phyloP scores from a whole-genome alignment of 2,329 filamentous ascomycete genomes.

The Tolypocladium paradoxum region DNA sequence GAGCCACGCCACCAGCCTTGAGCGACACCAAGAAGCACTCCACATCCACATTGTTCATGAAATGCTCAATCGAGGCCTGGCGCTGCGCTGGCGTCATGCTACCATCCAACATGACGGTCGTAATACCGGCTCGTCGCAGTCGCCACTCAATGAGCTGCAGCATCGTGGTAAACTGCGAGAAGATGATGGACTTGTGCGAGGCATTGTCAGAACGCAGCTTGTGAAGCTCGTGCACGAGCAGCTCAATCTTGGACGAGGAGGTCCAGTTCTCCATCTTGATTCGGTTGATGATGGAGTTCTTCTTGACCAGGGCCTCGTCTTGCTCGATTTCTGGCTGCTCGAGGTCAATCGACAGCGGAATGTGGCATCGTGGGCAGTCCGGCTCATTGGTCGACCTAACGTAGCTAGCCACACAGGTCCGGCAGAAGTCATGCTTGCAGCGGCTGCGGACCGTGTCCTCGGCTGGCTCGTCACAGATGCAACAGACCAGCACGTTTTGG shows the following conservation, averaged over 20 bases:
- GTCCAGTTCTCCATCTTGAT: conserved; percentile 99
- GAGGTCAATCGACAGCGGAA: conserved; percentile 78
- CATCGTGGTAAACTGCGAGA: conserved; percentile 96
- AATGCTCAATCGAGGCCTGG: conserved; percentile 87
- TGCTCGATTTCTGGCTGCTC: conserved; percentile 94
- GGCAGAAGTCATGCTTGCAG: conserved; percentile 70
- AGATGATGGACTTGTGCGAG: conserved; percentile 93
- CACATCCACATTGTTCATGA: conserved; percentile 89
- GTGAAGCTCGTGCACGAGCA: conserved; percentile 89
- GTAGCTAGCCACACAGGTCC: conserved; percentile 36
- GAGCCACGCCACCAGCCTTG: conserved; percentile 88
- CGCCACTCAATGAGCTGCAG: conserved; percentile 95
- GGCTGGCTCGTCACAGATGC: conserved; percentile 91
- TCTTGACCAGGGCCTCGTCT: conserved; percentile 77
- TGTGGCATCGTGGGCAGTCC: conserved; percentile 87
- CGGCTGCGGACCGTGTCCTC: conserved; percentile 88
- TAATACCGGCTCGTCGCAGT: conserved; percentile 89
- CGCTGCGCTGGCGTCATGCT: conserved; percentile 93
- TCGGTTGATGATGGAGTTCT: conserved; percentile 94
- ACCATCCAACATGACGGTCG: conserved; percentile 95
- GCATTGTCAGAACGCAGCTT: conserved; percentile 84
- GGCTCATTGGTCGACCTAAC: conserved; percentile 65
- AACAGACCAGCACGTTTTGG: conserved; percentile 83
- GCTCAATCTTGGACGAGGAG: conserved; percentile 94
- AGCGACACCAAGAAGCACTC: conserved; percentile 94